Percentiles rank a stretch among this genome's conserved stretches.
phyloP scores from a whole-genome alignment of 23 red algal species.

The Porphyridium purpureum region DNA sequence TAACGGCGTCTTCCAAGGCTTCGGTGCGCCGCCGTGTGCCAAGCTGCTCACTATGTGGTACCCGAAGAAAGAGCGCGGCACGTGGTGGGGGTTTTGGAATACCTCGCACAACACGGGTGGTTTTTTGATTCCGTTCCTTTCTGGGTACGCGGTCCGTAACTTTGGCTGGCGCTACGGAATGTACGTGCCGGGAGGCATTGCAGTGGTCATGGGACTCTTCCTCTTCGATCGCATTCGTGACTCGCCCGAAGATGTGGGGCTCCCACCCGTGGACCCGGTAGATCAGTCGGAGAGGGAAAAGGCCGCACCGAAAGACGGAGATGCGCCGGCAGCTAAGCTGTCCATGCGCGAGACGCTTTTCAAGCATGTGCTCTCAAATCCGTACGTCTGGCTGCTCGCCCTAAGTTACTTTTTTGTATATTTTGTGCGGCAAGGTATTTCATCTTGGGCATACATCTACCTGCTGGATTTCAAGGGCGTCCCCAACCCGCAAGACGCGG shows the following conservation, averaged over 20 bases:
- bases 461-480: constrained; percentile 90
- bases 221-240: constrained; percentile 80
- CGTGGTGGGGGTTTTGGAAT: constrained; percentile 99
- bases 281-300: constrained; percentile 8
- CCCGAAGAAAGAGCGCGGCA: constrained; percentile 79
- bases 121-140: constrained; percentile 90
- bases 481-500: constrained; percentile 85
- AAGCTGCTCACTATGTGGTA: constrained; percentile 97
- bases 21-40: constrained; percentile 91
- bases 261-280: constrained; percentile 57
- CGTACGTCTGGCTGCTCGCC: constrained; percentile 94
- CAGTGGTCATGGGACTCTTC: constrained; percentile 67
- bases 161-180: constrained; percentile 99
- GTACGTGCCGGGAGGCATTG: constrained; percentile 80
- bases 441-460: constrained; percentile 88
- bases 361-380: constrained; percentile 83
- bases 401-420: constrained; percentile 98
- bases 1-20: constrained; percentile 94
- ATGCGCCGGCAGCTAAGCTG: constrained; percentile 6
- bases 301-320: not conserved
- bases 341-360: constrained; percentile 38
- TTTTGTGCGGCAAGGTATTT: constrained; percentile 92
- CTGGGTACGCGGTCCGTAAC: constrained; percentile 68
- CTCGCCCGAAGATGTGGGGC: constrained; percentile 55
- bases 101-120: constrained; percentile 99